Evolutionary conservation across 768 basidiomycete species (phyloP).

Genomic region (Macrolepiota fuliginosa): DNA sequence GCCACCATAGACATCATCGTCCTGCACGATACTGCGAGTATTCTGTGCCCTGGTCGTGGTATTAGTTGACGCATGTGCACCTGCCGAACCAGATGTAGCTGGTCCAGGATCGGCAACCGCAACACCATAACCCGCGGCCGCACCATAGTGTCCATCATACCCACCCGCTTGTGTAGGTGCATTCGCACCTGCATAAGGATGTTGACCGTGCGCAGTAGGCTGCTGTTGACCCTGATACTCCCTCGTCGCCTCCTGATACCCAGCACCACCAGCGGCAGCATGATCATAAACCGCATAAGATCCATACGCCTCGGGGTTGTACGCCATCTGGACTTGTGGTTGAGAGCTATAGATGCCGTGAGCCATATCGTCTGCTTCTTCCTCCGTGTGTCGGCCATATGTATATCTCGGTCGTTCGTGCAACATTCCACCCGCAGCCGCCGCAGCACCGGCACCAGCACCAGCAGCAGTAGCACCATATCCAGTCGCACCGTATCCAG

Average conservation of each 20-base stretch:
- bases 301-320: slow-evolving; percentile 43
- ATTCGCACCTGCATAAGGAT: slow-evolving; percentile 13
- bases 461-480: slow-evolving; percentile 17
- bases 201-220: slow-evolving; percentile 21
- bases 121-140: slow-evolving; percentile 15
- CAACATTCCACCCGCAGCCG: background rate
- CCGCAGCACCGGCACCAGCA: background rate
- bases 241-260: slow-evolving; percentile 28
- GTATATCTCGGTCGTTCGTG: slow-evolving; percentile 30
- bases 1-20: slow-evolving; percentile 36
- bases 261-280: slow-evolving; percentile 20
- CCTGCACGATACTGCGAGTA: slow-evolving; percentile 19
- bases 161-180: no score
- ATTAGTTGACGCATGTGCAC: slow-evolving; percentile 2
- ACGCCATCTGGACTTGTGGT: slow-evolving; percentile 34
- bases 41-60: slow-evolving; percentile 16
- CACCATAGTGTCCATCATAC: slow-evolving; percentile 15
- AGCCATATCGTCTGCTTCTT: slow-evolving; percentile 30
- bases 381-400: slow-evolving; percentile 30
- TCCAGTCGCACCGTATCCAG: slow-evolving; percentile 2
- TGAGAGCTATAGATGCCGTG: slow-evolving; percentile 40
- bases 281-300: slow-evolving; percentile 32
- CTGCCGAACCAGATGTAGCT: background rate
- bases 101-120: slow-evolving; percentile 19
- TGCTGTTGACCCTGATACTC: slow-evolving; percentile 30